Evolutionary conservation across 2,329 filamentous ascomycete genomes (phyloP), one percentile per base, ranked within the genome.

Genomic region (Trichoderma breve): DNA sequence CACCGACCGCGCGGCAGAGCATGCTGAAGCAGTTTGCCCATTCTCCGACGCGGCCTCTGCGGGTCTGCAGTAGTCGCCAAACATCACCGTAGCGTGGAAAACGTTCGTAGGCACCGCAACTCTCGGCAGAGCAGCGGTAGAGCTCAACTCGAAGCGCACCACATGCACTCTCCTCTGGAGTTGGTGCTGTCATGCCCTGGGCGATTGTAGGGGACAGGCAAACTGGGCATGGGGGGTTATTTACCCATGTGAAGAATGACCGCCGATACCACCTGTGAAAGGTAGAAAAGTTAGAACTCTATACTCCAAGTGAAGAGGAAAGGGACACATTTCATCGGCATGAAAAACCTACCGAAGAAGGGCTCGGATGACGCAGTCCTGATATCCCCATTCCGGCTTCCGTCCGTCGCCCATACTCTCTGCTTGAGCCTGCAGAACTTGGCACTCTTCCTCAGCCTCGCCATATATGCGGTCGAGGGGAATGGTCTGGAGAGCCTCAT

Each of bases 11-110:
- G 73, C 95, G 90, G 85, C 95, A 98, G 67, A 99, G 88, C 96
- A 98, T 98, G 83, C 92, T 95, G 84, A 99, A 99, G 86, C 95
- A 98, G 83, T 98, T 98, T 75, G 94, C 94, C 94, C 96, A 98
- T 84, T 99, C 96, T 73, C 96, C 96, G 73, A 92, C 92, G 76
- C 96, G 91, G 43, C 96, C 96, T 76, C 92, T 89, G 76, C 93
- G 87, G 32, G 94, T 97, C 81, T 98, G 92, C 57, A 99, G 84
- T 73, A 98, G 83, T 65, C 94, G 91, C 91, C 97, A 98, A 30
- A 97, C 95, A 80, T 99, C 95, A 73, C 93, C 95, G 81, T 97
- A 98, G 73, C 96, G 90, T 51, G 96, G 95, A 76, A 98, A 99
- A 74, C 95, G 90, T 81, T 98, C 95, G 78, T 91, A 94, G 32